A percentile compares a stretch with the other conserved stretches of the same genome.
phyloP scores from a whole-genome alignment of 257 asterid genomes.

The Solanum clarkiae region DNA sequence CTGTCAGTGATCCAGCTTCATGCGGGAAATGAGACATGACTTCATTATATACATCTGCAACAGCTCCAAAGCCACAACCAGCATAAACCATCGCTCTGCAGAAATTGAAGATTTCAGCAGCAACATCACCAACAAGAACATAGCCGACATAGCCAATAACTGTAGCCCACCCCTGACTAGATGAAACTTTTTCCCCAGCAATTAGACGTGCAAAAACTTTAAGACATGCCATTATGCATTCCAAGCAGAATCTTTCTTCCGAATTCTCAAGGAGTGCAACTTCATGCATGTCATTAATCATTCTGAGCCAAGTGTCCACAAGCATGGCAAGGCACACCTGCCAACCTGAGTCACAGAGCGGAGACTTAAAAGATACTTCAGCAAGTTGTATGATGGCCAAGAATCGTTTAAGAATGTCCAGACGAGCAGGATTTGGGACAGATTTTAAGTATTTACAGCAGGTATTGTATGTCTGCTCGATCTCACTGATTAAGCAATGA shows the following conservation, averaged over 20 bases:
- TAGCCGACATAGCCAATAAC: constrained; percentile 31
- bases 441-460: constrained; percentile 39
- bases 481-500: constrained; percentile 36
- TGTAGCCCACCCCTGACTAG: constrained; percentile 69
- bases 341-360: constrained; percentile 35
- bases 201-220: constrained; percentile 46
- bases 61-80: constrained; percentile 59
- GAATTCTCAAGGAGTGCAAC: constrained; percentile 16
- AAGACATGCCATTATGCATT: constrained; percentile 36
- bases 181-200: constrained; percentile 34
- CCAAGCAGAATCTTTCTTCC: constrained; percentile 35
- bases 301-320: constrained; percentile 61
- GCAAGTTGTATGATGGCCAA: constrained; percentile 41
- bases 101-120: constrained; percentile 42
- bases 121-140: constrained; percentile 35
- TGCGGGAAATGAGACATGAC: constrained; percentile 26
- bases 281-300: constrained; percentile 56
- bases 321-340: constrained; percentile 60
- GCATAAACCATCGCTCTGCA: constrained; percentile 63
- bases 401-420: constrained; percentile 43
- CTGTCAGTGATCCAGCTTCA: constrained; percentile 10
- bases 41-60: constrained; percentile 33
- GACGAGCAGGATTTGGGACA: constrained; percentile 35
- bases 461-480: constrained; percentile 41
- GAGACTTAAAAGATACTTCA: constrained; percentile 20